Evolutionary conservation across 1,284 basidiomycete species (phyloP).

Genomic region (Cryptococcus sp.): DNA sequence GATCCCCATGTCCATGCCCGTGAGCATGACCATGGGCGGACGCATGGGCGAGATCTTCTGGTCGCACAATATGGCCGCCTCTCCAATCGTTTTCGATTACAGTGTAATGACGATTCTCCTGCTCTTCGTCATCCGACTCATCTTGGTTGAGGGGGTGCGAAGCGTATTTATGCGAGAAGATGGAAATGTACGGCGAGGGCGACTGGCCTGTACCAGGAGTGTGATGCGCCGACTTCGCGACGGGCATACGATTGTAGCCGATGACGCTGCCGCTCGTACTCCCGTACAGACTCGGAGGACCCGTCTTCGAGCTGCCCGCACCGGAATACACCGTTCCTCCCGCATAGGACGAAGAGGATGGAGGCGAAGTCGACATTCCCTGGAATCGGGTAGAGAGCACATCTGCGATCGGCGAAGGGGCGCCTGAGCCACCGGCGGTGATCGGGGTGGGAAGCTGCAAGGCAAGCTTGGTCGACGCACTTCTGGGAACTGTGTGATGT

Average conservation of each 20-base stretch:
- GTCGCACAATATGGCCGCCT: slow-evolving; percentile 24
- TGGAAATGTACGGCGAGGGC: slow-evolving; percentile 31
- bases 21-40: slow-evolving; percentile 3
- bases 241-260: slow-evolving; percentile 4
- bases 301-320: background rate
- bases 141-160: slow-evolving; percentile 31
- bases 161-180: slow-evolving; percentile 32
- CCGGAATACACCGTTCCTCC: background rate
- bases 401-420: slow-evolving; percentile 30
- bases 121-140: slow-evolving; percentile 40
- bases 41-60: slow-evolving; percentile 8
- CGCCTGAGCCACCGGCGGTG: background rate
- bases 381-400: slow-evolving; percentile 29
- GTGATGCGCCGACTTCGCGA: slow-evolving; percentile 6
- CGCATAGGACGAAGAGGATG: background rate
- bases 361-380: slow-evolving; percentile 10
- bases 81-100: slow-evolving; percentile 45
- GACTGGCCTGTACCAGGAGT: background rate
- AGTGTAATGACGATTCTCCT: slow-evolving; percentile 24
- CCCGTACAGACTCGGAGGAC: background rate
- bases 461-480: slow-evolving; percentile 2
- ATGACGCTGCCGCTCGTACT: background rate
- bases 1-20: background rate
- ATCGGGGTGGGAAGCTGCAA: background rate
- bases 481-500: slow-evolving; percentile 5